Evolutionary conservation across 352 stramenopile genomes (phyloP), one percentile per base, ranked within the genome.

Genomic region (Globisporangium nunn): DNA sequence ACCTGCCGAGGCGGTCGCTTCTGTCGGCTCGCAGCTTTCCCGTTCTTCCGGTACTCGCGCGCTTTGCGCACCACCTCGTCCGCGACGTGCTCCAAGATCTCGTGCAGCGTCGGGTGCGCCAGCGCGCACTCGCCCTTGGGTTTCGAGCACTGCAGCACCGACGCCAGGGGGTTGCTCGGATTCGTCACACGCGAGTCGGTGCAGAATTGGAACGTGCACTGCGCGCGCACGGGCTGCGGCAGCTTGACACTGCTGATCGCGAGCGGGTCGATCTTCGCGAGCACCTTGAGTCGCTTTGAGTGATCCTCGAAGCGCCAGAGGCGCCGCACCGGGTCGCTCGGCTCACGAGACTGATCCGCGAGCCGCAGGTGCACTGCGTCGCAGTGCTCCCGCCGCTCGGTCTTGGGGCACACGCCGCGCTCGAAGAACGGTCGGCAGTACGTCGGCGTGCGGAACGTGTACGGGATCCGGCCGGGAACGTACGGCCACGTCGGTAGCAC

Each of bases 391-490:
- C 66, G 69, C 4, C 50, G 63, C 10, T 56, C 51, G 23, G 82
- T 39, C 4, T 39, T 60, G 1, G 74, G 68, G 53, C 81, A 91
- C 3, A 70, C 23, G 2, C 66, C 73, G 12, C 75, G 59, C 31
- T 74, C 45, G 15, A 88, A 71, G 47, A 87, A 88, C 6, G 68
- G 54, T 5, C 54, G 11, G 33, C 81, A 91, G 59, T 82, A 83
- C 39, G 63, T 79, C 14, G 70, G 74, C 1, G 75, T 85, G 15
- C 67, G 69, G 40, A 67, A 88, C 5, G 72, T 86, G 62, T 86
- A 89, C 31, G 78, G 76, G 23, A 78, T 75, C 10, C 73, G 71
- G 30, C 78, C 52, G 0, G 49, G 50, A 11, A 81, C 59, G 57
- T 74, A 75, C 54, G 54, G 58, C 62, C 81, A 91, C 15, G 58